Conservation (phyloP, 306 rosid species). For the Medicago arabica region DNA sequence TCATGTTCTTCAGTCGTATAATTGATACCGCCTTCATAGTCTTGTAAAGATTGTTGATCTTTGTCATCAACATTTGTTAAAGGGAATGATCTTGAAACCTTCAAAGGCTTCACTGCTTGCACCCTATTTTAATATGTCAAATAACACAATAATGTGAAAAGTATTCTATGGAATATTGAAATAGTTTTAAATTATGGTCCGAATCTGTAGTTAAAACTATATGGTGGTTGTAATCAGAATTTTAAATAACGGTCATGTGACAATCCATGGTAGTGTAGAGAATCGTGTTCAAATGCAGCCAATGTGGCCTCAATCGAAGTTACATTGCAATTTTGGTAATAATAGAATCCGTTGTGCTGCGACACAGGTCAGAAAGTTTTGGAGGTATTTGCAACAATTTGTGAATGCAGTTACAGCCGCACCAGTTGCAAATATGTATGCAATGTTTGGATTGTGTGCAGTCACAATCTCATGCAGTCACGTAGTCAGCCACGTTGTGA, state of each 20-base stretch:
- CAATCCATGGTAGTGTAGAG: not conserved
- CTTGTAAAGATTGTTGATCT: slow-evolving; percentile 35
- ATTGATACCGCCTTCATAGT: not conserved
- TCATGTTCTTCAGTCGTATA: slow-evolving; percentile 26
- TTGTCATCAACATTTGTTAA: slow-evolving; percentile 40
- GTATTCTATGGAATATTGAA: not conserved
- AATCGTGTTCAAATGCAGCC: not conserved
- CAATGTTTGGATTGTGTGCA: too few species aligned
- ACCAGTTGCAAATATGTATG: not conserved
- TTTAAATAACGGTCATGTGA: not conserved
- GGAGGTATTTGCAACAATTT: not conserved
- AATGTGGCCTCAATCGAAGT: not conserved
- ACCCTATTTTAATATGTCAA: slow-evolving; percentile 53
- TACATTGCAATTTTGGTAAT: not conserved
- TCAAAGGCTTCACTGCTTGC: slow-evolving; percentile 67
- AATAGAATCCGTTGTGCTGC: not conserved
- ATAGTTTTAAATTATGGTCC: not conserved
- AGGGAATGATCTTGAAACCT: slow-evolving; percentile 49
- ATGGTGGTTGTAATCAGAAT: fast-evolving
- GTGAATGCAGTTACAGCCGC: not conserved
- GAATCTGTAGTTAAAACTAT: not conserved
- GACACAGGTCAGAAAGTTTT: not conserved
- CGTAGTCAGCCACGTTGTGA: too few species aligned
- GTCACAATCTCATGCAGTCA: too few species aligned
- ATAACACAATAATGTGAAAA: not conserved